phyloP scores from a whole-genome alignment of 2,329 filamentous ascomycete genomes.

The Verticillium longisporum region DNA sequence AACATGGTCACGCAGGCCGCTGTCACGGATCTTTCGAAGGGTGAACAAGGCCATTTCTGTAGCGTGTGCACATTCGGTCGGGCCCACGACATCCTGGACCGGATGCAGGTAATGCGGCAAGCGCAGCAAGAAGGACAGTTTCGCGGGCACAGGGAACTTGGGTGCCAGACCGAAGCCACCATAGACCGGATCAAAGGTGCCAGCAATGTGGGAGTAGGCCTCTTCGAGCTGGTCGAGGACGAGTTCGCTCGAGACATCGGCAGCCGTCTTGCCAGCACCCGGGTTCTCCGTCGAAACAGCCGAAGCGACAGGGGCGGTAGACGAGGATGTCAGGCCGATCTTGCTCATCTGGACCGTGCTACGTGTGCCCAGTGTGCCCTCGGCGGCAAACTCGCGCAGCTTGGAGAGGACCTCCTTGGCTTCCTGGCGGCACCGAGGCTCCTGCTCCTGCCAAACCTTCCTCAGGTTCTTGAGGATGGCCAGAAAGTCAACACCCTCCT shows the following conservation, averaged over 20 bases:
- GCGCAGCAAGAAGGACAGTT: constrained; percentile 74
- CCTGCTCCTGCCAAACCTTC: constrained; percentile 73
- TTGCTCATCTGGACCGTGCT: constrained; percentile 17
- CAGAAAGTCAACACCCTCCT: constrained; percentile 70
- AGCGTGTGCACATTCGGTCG: constrained; percentile 66
- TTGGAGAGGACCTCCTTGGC: constrained; percentile 77
- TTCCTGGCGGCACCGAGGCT: constrained; percentile 73
- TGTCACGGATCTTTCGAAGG: constrained; percentile 61
- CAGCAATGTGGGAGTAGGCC: constrained; percentile 72
- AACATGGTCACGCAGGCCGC: constrained; percentile 49
- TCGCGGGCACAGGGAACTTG: constrained; percentile 86
- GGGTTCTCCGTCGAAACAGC: constrained; percentile 17
- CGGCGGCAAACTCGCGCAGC: constrained; percentile 79
- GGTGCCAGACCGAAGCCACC: constrained; percentile 77
- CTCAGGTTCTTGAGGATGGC: constrained; percentile 75
- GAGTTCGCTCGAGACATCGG: constrained; percentile 54
- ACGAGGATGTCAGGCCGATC: constrained; percentile 6
- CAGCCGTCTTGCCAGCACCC: background rate
- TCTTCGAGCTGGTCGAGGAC: constrained; percentile 91
- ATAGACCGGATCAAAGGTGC: constrained; percentile 70
- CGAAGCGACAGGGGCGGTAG: constrained; percentile 5
- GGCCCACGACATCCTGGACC: constrained; percentile 82
- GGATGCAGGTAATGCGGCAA: constrained; percentile 64
- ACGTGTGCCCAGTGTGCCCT: constrained; percentile 62
- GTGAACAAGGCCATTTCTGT: constrained; percentile 76